Percentiles rank a stretch among this genome's conserved stretches.
Conservation (phyloP, 306 rosid genomes). For the Lathyrus sativus region DNA sequence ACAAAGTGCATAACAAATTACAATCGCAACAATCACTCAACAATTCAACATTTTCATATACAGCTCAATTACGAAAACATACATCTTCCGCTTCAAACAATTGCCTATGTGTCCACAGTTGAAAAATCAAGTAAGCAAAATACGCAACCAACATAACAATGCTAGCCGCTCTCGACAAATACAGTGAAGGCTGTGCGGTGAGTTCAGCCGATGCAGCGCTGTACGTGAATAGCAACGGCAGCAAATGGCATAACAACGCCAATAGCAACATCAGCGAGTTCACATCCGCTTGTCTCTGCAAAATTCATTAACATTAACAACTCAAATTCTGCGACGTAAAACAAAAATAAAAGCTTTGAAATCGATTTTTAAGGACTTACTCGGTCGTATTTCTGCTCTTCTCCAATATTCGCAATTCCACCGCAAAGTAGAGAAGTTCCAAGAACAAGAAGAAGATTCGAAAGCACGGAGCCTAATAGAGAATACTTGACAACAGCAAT, state of each 20-base stretch:
- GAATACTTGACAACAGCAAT: constrained; percentile 84
- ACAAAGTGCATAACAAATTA: constrained; percentile 7
- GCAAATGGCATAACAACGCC: constrained; percentile 76
- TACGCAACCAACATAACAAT: constrained; percentile 76
- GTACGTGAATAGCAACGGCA: constrained; percentile 66
- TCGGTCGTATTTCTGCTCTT: constrained; percentile 70
- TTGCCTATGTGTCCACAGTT: constrained; percentile 75
- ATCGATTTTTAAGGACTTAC: constrained; percentile 37
- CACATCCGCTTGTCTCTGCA: constrained; percentile 89
- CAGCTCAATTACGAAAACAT: constrained; percentile 20
- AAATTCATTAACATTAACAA: constrained; percentile 8
- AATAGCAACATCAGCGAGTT: constrained; percentile 71
- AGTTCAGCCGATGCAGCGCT: constrained; percentile 46
- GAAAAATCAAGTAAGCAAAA: constrained; percentile 71
- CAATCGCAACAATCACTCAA: not conserved
- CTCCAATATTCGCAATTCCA: constrained; percentile 59
- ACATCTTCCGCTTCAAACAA: constrained; percentile 74
- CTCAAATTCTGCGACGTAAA: not conserved
- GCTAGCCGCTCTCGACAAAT: constrained; percentile 76
- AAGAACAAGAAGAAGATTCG: constrained; percentile 86
- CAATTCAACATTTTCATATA: not conserved
- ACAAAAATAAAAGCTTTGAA: no score
- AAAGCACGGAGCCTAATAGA: constrained; percentile 87
- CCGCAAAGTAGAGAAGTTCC: constrained; percentile 88
- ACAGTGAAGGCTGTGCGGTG: constrained; percentile 47